phyloP scores from a whole-genome alignment of 768 basidiomycete species.

The Amanita pallidorosea region DNA sequence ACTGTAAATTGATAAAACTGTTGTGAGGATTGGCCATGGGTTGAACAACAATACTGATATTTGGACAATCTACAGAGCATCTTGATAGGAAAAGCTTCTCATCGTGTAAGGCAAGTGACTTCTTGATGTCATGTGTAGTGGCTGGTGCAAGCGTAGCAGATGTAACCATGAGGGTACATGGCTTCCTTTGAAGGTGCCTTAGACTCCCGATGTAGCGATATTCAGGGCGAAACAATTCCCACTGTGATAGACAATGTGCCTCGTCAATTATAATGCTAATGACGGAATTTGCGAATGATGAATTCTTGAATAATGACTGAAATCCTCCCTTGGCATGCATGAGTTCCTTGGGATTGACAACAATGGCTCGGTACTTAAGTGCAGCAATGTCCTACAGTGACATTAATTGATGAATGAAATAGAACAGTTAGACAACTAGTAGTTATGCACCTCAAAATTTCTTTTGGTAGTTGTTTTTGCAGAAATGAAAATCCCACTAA shows the following conservation, averaged over 20 bases:
- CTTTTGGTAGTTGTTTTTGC: no score
- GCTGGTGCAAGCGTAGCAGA: conserved; percentile 13
- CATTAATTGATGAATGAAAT: no score
- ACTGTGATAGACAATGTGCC: conserved; percentile 23
- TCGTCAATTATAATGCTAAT: conserved; percentile 23
- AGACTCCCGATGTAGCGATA: conserved; percentile 15
- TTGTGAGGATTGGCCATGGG: conserved; percentile 7
- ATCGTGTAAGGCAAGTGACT: conserved; percentile 5
- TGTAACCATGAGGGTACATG: conserved; percentile 10
- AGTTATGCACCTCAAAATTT: no score
- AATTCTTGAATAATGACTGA: conserved; percentile 7
- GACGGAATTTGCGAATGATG: conserved; percentile 13
- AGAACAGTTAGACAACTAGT: no score
- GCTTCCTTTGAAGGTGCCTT: conserved; percentile 1
- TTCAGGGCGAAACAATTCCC: conserved; percentile 21
- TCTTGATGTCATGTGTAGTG: conserved; percentile 9
- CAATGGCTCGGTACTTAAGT: conserved; percentile 10
- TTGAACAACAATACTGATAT: conserved; percentile 9
- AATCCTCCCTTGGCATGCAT: no score
- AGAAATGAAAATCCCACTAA: no score
- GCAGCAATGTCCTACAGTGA: conserved; percentile 12
- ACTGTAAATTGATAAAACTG: conserved; percentile 7
- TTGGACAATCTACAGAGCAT: no score
- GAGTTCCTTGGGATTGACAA: conserved; percentile 13
- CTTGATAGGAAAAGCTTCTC: background rate